Evolutionary conservation across 2,329 filamentous ascomycete genomes (phyloP), one percentile per base, ranked within the genome.

Genomic region (Ciborinia camelliae): DNA sequence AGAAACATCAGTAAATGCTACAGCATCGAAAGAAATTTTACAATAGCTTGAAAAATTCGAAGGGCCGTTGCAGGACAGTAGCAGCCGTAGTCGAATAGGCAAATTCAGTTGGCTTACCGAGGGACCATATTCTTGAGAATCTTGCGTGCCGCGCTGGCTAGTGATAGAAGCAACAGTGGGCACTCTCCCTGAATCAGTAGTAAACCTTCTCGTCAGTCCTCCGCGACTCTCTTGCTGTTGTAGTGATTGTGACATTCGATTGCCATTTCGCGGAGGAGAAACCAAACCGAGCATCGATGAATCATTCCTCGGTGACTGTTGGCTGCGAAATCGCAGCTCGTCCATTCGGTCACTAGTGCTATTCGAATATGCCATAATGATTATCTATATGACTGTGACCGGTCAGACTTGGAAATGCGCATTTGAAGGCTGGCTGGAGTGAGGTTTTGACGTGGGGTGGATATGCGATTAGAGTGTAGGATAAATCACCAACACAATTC

Each of bases 141-240:
- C 73, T 62, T 69, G 72, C 54, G 65, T 55, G 39, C 65, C 65
- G 47, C 74, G 70, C 67, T 74, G 74, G 39, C 39, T 71, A n/a
- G 71, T 66, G 51, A 75, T 70, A 55, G 73, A 71, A 65, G 83
- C 85, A 78, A 91, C 81, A 75, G 90, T 91, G 77, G 90, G 89
- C 78, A 94, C 81, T 83, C 92, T 84, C 78, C 91, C 84, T 79
- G 91, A 88, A 79, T 97, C 96, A 65, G 93, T 95, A 69, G 94
- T 98, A 79, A 98, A 98, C 75, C 94, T 90, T 74, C 94, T 89
- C 78, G 93, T 91, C 76, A 98, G 82, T 72, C 87, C 88, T 68
- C 86, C 86, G 77, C 93, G 88, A 70, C 85, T 84, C 75, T 96
- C 91, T 77, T 86, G 84, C 69, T 84, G 76, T 67, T 80, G 76